A percentile compares a stretch with the other conserved stretches of the same genome.
Evolutionary conservation across 169 alveolate species (phyloP).

Genomic region (Hepatocystis sp.): DNA sequence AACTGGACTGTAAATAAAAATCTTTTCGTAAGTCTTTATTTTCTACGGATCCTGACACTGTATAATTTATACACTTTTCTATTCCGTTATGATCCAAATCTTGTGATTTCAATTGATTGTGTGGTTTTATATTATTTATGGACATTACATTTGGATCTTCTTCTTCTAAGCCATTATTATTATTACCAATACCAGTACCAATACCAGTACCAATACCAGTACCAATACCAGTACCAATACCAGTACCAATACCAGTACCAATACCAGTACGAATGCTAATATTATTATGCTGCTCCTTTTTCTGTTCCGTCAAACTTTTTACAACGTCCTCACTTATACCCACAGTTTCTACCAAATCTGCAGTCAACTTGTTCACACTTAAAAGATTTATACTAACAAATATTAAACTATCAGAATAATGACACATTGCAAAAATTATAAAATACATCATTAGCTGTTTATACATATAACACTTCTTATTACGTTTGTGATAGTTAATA

Average conservation of each 20-base stretch:
- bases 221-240: too few species aligned
- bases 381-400: conserved; percentile 26
- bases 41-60: conserved; percentile 5
- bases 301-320: background rate
- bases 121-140: too few species aligned
- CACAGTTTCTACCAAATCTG: background rate
- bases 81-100: background rate
- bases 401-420: conserved; percentile 48
- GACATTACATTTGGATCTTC: too few species aligned
- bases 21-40: background rate
- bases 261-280: too few species aligned
- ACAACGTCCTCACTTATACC: background rate
- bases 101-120: too few species aligned
- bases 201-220: too few species aligned
- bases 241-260: too few species aligned
- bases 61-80: too few species aligned
- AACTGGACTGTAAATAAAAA: conserved; percentile 27
- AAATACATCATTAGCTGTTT: conserved; percentile 19
- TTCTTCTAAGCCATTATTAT: too few species aligned
- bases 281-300: too few species aligned
- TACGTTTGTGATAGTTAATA: background rate
- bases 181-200: too few species aligned
- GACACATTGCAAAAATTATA: conserved; percentile 37
- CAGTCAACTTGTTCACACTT: conserved; percentile 5
- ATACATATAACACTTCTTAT: conserved; percentile 1